Percentiles rank a stretch among this genome's conserved stretches.
Conservation (phyloP, 108 stramenopile species). For the Conticribra weissflogii region DNA sequence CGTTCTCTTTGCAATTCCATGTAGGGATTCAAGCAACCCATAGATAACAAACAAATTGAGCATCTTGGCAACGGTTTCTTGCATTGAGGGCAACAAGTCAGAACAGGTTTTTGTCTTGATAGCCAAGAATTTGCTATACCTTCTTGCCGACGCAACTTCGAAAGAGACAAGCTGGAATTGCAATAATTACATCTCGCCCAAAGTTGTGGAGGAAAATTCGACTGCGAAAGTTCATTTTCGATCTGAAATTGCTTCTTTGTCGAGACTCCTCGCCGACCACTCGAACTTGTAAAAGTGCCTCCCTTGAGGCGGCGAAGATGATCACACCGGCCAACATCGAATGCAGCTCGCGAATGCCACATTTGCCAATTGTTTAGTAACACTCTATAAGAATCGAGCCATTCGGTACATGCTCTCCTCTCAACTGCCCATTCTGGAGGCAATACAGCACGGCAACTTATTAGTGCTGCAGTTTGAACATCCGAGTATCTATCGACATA, state of each 20-base stretch:
- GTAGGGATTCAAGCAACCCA: constrained; percentile 89
- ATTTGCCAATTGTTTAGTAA: constrained; percentile 82
- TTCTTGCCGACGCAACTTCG: constrained; percentile 62
- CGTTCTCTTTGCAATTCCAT: constrained; percentile 77
- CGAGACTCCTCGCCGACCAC: constrained; percentile 19
- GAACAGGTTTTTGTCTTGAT: constrained; percentile 71
- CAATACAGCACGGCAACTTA: constrained; percentile 71
- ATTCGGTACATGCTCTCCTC: constrained; percentile 66
- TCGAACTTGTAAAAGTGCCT: constrained; percentile 1
- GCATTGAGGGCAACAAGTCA: constrained; percentile 90
- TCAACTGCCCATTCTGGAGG: constrained; percentile 72
- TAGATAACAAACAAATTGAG: constrained; percentile 80
- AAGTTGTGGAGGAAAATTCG: constrained; percentile 48
- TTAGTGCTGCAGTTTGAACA: constrained; percentile 79
- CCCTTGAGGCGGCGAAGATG: constrained; percentile 59
- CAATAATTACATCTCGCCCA: constrained; percentile 90
- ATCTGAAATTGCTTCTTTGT: constrained; percentile 22
- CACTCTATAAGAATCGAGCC: constrained; percentile 76
- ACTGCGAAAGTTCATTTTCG: constrained; percentile 22
- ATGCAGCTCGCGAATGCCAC: constrained; percentile 81
- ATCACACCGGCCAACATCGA: constrained; percentile 81
- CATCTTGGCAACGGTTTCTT: constrained; percentile 88
- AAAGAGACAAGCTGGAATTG: constrained; percentile 62
- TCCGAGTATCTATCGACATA: constrained; percentile 77
- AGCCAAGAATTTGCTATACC: constrained; percentile 82